Base-by-base conservation (phyloP, 257 asterid genomes). In the Eustoma russellianum region DNA sequence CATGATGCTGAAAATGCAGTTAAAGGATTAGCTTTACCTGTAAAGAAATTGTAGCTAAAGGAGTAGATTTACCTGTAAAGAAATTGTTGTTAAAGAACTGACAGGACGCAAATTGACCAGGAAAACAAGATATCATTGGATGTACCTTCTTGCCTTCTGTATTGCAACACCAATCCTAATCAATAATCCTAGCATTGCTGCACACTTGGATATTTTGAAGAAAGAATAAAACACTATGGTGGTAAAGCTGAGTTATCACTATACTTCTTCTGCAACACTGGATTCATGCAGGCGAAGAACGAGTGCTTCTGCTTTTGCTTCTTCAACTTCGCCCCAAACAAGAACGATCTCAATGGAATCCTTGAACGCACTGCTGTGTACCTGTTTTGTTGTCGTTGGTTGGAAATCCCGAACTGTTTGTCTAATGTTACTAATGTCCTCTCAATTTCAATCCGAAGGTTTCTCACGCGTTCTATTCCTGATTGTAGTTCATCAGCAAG, bases 281-380 rank as follows among this genome's bases (percentile, higher is more conserved):
- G 83, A 58, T 61, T 66, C 0, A 77, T 66, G 65, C 83, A 77
- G 43, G 83, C 64, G 53, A 77, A 61, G 55, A 77, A 5, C 19
- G 83, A 69, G 3, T 66, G 65, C 44, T 13, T 55, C 43, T 38
- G 43, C 66, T 67, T 76, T 54, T 76, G 74, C 65, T 67, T 73
- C 70, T 73, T 77, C 46, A 77, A 53, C 67, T 77, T 77, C 18
- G 64, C 83, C 17, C 83, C 83, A 46, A 77, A 77, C 73, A 77
- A 64, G 77, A 77, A 77, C 28, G 83, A 66, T 48, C 74, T 52
- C 53, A 77, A 68, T n/a, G 83, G 79, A 56, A 76, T 72, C 54
- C 33, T 72, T 13, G 69, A 59, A 2, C 70, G 70, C 44, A 13
- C 52, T 43, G 49, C 10, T 30, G 59, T 17, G 47, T 65, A 52